These are phyloP conservation scores for Fonsecaea multimorphosa DNA, from an alignment of 2,329 filamentous ascomycete genomes.

Conservation along the genomic window DNA sequence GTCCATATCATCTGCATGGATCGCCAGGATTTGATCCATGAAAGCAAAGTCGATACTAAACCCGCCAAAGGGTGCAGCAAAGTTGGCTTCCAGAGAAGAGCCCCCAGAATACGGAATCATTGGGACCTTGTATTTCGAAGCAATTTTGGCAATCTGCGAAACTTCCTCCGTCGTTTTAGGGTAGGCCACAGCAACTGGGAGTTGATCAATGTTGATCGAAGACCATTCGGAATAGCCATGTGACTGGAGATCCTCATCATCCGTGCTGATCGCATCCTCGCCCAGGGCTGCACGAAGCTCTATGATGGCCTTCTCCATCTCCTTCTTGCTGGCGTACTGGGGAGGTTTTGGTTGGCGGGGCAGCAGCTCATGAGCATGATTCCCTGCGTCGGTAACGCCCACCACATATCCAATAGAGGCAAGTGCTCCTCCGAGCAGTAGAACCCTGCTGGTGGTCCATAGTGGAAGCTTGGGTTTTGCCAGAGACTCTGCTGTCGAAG, in stretches of 20 bases:
- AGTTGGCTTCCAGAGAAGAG: slow-evolving; percentile 86
- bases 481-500: slow-evolving; percentile 12
- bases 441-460: slow-evolving; percentile 55
- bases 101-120: slow-evolving; percentile 88
- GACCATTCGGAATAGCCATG: slow-evolving; percentile 77
- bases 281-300: slow-evolving; percentile 62
- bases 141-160: slow-evolving; percentile 69
- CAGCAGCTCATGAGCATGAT: slow-evolving; percentile 41
- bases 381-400: slow-evolving; percentile 52
- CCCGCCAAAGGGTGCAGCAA: slow-evolving; percentile 83
- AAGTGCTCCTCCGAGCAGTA: slow-evolving; percentile 58
- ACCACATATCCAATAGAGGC: slow-evolving; percentile 60
- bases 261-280: slow-evolving; percentile 66
- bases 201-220: slow-evolving; percentile 66
- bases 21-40: slow-evolving; percentile 81
- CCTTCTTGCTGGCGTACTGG: slow-evolving; percentile 48
- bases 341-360: slow-evolving; percentile 39
- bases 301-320: slow-evolving; percentile 56
- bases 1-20: slow-evolving; percentile 90
- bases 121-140: slow-evolving; percentile 78
- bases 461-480: slow-evolving; percentile 23
- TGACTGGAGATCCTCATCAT: slow-evolving; percentile 66
- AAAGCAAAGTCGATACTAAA: slow-evolving; percentile 86
- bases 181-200: slow-evolving; percentile 70
- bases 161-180: slow-evolving; percentile 70